These are phyloP conservation scores for Tubosaeta sp. DNA, from an alignment of 768 basidiomycete genomes.

Conservation along the genomic window DNA sequence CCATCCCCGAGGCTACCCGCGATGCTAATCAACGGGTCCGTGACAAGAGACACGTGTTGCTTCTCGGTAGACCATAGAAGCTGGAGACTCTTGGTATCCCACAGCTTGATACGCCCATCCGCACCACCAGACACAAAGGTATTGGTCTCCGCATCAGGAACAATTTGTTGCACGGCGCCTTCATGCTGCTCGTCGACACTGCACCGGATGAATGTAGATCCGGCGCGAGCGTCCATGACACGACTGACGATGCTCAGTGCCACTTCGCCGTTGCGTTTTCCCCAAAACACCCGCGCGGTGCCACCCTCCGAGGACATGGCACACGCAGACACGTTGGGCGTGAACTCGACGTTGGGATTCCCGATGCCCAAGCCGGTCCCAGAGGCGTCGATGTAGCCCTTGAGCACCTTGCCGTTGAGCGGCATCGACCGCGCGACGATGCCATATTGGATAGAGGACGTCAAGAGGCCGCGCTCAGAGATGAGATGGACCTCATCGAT, in stretches of 20 bases:
- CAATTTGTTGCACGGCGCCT: conserved; percentile 52
- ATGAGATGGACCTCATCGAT: conserved; percentile 61
- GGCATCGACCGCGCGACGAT: conserved; percentile 71
- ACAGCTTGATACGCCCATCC: conserved; percentile 71
- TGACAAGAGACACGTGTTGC: conserved; percentile 31
- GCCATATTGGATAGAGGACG: conserved; percentile 63
- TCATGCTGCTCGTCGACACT: conserved; percentile 56
- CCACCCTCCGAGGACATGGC: conserved; percentile 57
- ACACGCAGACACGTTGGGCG: conserved; percentile 60
- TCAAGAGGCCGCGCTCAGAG: conserved; percentile 50
- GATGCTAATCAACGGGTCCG: conserved; percentile 52
- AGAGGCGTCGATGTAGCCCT: conserved; percentile 65
- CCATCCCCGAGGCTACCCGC: conserved; percentile 40
- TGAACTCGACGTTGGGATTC: conserved; percentile 73
- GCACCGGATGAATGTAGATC: conserved; percentile 46
- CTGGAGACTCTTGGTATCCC: conserved; percentile 53
- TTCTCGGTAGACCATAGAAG: conserved; percentile 62
- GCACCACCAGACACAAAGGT: conserved; percentile 49
- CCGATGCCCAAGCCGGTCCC: conserved; percentile 58
- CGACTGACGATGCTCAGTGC: conserved; percentile 53
- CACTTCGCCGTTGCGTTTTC: conserved; percentile 64
- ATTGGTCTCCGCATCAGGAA: conserved; percentile 41
- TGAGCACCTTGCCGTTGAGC: conserved; percentile 61
- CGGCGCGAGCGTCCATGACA: conserved; percentile 53
- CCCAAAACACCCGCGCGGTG: conserved; percentile 70